Base-by-base conservation (phyloP, 164 flowering plant genomes). In the Stephania japonica region DNA sequence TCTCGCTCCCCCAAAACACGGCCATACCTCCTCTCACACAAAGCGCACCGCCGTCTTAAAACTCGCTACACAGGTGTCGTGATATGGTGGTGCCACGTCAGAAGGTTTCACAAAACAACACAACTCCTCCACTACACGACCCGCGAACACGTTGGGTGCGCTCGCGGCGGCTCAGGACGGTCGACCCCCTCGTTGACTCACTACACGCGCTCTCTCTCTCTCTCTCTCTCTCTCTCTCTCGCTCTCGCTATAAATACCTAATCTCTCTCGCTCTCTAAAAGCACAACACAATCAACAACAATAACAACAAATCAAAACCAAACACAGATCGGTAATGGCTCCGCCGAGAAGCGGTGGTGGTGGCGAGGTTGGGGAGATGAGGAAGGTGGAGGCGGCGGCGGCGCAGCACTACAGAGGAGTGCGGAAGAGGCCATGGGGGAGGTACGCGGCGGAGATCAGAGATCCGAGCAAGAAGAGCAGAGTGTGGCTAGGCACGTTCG, bases 401-500 rank as follows among this genome's bases (percentile, higher is more conserved):
- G 53, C 53, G 53, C 53, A 0, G 53, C 69, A 32, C 41, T 66
- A 26, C 69, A 66, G 69, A 38, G 69, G 69, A 3, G 69, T 66
- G 10, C 12, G 69, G 43, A 66, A 32, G 43, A 66, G 69, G 69
- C 69, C 69, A 11, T 66, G 69, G 69, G 69, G 69, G 5, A 18
- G 69, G 4, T 66, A 66, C 69, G 69, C 69, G 19, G 69, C 69
- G 18, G 69, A 66, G 44, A 66, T 66, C 1, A 26, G 69, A 38
- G 69, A 66, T n/a, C 69, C 69, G 19, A 11, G 8, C 6, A 66
- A 66, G 43, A 66, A 66, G 18, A 66, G n/a, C 7, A 26, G 92
- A 0, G 92, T 89, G 41, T 89, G 89, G 91, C 81, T 88, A 24
- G 92, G 90, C 2, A 87, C 90, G 7, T 86, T 84, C 61, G 87